These are phyloP conservation scores for Populus tomentosa DNA, from an alignment of 441 rosid genomes.

Conservation along the genomic window DNA sequence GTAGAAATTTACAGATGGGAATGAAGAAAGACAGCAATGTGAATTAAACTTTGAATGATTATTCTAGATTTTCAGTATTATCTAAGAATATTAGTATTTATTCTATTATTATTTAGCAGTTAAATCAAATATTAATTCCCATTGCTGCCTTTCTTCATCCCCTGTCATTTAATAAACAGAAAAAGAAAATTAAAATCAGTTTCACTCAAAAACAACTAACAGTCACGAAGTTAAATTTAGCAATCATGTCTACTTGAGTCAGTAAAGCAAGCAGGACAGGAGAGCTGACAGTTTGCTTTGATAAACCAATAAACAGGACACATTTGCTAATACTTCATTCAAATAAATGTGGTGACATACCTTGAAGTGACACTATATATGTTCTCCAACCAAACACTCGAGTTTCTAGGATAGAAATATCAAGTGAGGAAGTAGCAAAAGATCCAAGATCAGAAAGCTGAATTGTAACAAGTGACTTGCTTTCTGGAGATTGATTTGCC, in stretches of 20 bases:
- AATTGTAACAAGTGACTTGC: constrained; percentile 53
- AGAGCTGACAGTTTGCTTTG: neutral
- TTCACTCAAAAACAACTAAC: neutral
- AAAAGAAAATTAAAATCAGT: neutral
- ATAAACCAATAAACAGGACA: neutral
- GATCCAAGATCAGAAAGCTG: constrained; percentile 66
- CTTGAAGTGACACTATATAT: constrained; percentile 68
- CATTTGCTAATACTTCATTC: neutral
- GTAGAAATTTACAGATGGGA: neutral
- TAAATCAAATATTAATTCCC: neutral
- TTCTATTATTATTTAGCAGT: neutral
- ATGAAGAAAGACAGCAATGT: neutral
- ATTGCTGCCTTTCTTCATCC: neutral
- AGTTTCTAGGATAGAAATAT: constrained; percentile 55
- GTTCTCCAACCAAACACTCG: constrained; percentile 85
- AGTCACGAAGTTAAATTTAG: neutral
- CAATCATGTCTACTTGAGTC: neutral
- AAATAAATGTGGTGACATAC: constrained; percentile 34
- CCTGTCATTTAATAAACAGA: neutral
- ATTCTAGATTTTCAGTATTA: neutral
- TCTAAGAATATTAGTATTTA: neutral
- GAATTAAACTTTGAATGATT: neutral
- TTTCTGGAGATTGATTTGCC: constrained; percentile 43
- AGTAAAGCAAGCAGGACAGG: neutral
- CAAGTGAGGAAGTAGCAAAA: constrained; percentile 55